Percentiles rank a stretch among this genome's conserved stretches.
Conservation (phyloP, 176 grass and related monocot genomes). For the Oryza glaberrima region DNA sequence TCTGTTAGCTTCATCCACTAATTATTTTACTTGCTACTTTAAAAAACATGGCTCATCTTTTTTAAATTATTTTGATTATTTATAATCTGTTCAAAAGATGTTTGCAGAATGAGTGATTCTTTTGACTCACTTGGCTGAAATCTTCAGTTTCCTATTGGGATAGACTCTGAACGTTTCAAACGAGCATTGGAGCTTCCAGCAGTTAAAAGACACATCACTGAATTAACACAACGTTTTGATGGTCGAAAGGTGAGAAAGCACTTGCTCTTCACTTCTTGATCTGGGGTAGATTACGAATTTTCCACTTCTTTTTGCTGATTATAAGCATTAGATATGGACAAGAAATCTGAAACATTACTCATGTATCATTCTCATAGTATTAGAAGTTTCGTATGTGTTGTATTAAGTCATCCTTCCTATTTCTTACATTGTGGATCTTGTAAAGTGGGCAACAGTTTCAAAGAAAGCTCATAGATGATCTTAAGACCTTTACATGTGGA, state of each 20-base stretch:
- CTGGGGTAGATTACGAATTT: background rate
- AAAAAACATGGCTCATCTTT: background rate
- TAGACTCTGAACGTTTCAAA: conserved; percentile 99
- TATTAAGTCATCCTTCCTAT: background rate
- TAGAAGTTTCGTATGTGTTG: too few species aligned
- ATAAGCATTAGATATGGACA: background rate
- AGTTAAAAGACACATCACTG: conserved; percentile 81
- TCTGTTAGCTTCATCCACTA: conserved; percentile 19
- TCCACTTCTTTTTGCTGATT: background rate
- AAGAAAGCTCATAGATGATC: background rate
- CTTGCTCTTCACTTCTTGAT: background rate
- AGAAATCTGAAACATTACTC: background rate
- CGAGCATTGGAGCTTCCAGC: conserved; percentile 76
- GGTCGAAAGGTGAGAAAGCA: conserved; percentile 81
- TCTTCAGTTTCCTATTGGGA: conserved; percentile 99
- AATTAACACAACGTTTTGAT: conserved; percentile 64
- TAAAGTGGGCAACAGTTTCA: background rate
- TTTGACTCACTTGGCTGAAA: conserved; percentile 59
- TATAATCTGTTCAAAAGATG: conserved; percentile 31
- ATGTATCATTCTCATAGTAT: background rate
- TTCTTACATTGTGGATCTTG: background rate
- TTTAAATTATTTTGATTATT: conserved; percentile 18
- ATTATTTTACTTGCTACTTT: background rate
- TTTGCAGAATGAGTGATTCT: conserved; percentile 42
- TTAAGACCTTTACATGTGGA: background rate